Evolutionary conservation across 805 yeast genomes (phyloP).

Genomic region (Kazachstania martiniae): DNA sequence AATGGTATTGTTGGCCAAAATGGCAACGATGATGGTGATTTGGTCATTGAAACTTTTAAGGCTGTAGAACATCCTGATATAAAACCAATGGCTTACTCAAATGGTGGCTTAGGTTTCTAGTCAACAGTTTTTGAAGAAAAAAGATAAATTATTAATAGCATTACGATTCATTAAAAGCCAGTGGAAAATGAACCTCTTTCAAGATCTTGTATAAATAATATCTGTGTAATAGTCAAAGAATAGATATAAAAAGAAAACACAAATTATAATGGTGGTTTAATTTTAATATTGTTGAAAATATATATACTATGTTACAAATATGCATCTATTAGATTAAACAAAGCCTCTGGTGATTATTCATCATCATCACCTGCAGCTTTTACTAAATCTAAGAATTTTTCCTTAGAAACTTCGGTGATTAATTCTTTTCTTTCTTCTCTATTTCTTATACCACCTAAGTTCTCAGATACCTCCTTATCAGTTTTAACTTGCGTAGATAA

Average conservation of each 20-base stretch:
- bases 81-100: conserved; percentile 89
- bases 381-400: conserved; percentile 79
- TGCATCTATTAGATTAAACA: no score
- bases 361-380: conserved; percentile 55
- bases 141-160: no score
- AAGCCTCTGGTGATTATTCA: no score
- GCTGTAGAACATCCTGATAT: conserved; percentile 88
- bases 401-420: conserved; percentile 75
- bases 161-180: no score
- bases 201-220: no score
- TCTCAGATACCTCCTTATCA: conserved; percentile 37
- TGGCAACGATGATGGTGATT: conserved; percentile 35
- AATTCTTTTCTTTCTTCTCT: conserved; percentile 43
- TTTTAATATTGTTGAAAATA: no score
- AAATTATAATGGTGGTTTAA: no score
- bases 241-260: no score
- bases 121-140: no score
- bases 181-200: no score
- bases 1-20: conserved; percentile 30
- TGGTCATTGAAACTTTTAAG: conserved; percentile 50
- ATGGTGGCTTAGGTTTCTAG: conserved; percentile 33
- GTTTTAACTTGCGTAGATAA: conserved; percentile 65
- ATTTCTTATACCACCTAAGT: conserved; percentile 31
- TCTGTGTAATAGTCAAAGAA: no score
- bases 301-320: no score